Percentiles rank a stretch among this genome's conserved stretches.
Evolutionary conservation across 1,139 yeast species (phyloP).

Genomic region (Lodderomyces jiufengensis): DNA sequence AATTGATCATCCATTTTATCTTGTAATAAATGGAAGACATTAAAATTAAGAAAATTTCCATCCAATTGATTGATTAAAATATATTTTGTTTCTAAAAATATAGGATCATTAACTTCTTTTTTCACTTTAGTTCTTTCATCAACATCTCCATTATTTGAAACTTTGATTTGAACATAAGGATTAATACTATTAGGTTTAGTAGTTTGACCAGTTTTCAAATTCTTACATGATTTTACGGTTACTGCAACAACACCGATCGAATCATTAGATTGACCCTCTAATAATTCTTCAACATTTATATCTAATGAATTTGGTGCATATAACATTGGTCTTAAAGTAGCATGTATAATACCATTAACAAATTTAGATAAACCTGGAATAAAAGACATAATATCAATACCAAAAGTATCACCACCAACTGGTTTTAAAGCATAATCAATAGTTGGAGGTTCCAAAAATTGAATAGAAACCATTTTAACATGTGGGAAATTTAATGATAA

Average conservation of each 20-base stretch:
- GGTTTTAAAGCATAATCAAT: conserved; percentile 80
- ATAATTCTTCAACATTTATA: conserved; percentile 65
- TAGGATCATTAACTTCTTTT: conserved; percentile 51
- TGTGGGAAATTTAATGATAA: conserved; percentile 69
- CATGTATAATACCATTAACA: conserved; percentile 65
- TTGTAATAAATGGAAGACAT: conserved; percentile 48
- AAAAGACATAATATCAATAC: conserved; percentile 77
- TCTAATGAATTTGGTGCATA: conserved; percentile 83
- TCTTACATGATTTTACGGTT: conserved; percentile 51
- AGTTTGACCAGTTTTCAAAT: conserved; percentile 40
- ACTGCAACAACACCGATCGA: conserved; percentile 68
- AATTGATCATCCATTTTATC: conserved; percentile 54
- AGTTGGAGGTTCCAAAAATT: conserved; percentile 71
- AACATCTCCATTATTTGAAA: conserved; percentile 43
- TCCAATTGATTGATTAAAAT: conserved; percentile 57
- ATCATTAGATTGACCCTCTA: conserved; percentile 61
- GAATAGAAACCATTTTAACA: conserved; percentile 65
- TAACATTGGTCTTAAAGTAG: conserved; percentile 69
- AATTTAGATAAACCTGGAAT: conserved; percentile 77
- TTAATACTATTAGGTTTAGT: conserved; percentile 47
- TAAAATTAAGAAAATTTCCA: conserved; percentile 51
- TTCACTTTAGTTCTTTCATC: conserved; percentile 56
- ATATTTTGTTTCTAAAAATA: conserved; percentile 63
- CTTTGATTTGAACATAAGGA: conserved; percentile 54
- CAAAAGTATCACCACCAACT: conserved; percentile 84